Evolutionary conservation across 1,284 basidiomycete genomes (phyloP), one percentile per base, ranked within the genome.

Genomic region (Apiotrichum montevideense): DNA sequence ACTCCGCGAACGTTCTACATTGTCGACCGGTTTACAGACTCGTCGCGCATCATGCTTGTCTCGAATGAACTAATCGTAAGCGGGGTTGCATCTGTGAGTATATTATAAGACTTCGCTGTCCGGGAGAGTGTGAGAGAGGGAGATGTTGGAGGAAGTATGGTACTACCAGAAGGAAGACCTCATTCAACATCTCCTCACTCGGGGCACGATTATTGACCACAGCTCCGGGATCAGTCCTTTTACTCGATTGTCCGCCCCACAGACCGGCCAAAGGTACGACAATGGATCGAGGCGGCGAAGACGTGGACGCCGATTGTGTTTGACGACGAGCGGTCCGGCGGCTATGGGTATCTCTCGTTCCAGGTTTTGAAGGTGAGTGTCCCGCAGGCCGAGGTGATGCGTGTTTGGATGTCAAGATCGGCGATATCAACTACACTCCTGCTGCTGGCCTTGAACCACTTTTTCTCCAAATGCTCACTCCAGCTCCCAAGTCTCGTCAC

Each of bases 21-120:
- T 29, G 42, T 75, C 2, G 69, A 75, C 51, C 46, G 73, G 14
- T 75, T 75, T 49, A 72, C 70, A 1, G 66, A 71, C 43, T 65
- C 67, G 10, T 59, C 58, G 11, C 59, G 66, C 3, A 65, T 75
- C 35, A 66, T 66, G 49, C 72, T 67, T 54, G 64, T 65, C 39
- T 69, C 65, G 39, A 75, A 75, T 54, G 66, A 70, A n/a, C 53
- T 71, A 6, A 61, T 73, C 34, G 48, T 69, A 29, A 61, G 64
- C 15, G 63, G 61, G 9, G 48, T 51, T 11, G 54, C 51, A 4
- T 6, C 33, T 1, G 50, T 51, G 50, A 51, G 50, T 51, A 8
- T 70, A 21, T 21, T 21, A 21, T 21, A 21, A 21, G 21, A 21
- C 21, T 21, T 21, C 21, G 21, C 21, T 21, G 37, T 39, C 37